A percentile compares a stretch with the other conserved stretches of the same genome.
Conservation (phyloP, 306 rosid species). For the Carpinus viminea region DNA sequence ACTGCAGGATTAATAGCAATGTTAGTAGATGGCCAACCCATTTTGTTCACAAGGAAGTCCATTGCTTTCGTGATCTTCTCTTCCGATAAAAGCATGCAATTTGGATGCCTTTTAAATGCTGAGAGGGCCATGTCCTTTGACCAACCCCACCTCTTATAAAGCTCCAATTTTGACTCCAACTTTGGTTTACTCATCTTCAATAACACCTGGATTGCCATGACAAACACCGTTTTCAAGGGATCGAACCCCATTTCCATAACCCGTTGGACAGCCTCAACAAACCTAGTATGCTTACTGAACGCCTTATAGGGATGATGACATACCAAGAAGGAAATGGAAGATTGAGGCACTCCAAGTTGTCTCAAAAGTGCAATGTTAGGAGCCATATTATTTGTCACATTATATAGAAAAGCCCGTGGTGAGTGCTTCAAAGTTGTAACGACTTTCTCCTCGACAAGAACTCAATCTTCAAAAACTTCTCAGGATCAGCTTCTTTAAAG, state of each 20-base stretch:
- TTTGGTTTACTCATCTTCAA: background rate
- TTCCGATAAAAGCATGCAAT: constrained; percentile 22
- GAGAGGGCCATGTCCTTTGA: constrained; percentile 16
- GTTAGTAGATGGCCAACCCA: constrained; percentile 7
- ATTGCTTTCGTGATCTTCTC: constrained; percentile 23
- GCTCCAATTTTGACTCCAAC: constrained; percentile 12
- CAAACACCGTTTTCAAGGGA: constrained; percentile 5
- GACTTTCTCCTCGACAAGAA: constrained; percentile 15
- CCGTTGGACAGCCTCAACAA: constrained; percentile 3
- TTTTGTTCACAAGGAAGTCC: constrained; percentile 28
- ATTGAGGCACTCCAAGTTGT: constrained; percentile 5
- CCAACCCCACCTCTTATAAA: constrained; percentile 37
- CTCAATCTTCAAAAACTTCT: constrained; percentile 32
- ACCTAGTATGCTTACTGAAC: background rate
- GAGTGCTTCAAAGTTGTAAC: constrained; percentile 9
- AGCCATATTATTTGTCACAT: background rate
- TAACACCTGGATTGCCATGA: constrained; percentile 13
- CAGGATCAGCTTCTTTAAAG: no score
- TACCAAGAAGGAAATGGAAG: constrained; percentile 7
- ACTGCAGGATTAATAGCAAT: constrained; percentile 8
- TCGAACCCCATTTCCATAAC: constrained; percentile 28
- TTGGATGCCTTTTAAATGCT: constrained; percentile 26
- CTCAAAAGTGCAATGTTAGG: constrained; percentile 27
- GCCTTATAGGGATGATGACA: background rate
- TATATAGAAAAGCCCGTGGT: background rate